Conservation (phyloP, 176 grass and related monocot genomes). For the Stipa capillata region DNA sequence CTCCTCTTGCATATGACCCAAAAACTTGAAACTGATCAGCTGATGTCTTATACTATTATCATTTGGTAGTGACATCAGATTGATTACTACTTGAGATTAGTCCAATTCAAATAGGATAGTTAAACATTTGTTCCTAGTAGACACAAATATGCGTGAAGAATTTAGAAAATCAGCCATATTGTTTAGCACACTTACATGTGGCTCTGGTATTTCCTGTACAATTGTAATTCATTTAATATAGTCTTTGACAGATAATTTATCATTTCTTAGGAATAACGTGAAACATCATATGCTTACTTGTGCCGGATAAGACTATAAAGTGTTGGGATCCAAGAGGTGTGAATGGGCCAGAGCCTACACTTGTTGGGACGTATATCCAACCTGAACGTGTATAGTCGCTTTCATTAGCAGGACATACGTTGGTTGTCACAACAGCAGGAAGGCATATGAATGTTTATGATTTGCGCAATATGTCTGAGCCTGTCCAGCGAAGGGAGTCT, state of each 20-base stretch:
- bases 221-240: neutral
- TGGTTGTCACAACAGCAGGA: constrained; percentile 71
- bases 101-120: neutral
- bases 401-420: constrained; percentile 33
- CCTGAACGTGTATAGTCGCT: constrained; percentile 55
- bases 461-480: constrained; percentile 50
- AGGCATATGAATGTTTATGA: constrained; percentile 64
- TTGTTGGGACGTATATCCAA: constrained; percentile 43
- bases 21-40: neutral
- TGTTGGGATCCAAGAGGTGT: constrained; percentile 65
- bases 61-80: neutral
- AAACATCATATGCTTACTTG: neutral
- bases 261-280: neutral
- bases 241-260: neutral
- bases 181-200: neutral
- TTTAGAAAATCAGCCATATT: neutral
- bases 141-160: neutral
- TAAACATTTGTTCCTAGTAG: neutral
- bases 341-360: constrained; percentile 14
- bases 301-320: constrained; percentile 57
- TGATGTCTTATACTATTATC: neutral
- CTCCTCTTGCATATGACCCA: neutral
- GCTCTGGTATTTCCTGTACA: neutral
- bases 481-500: constrained; percentile 46
- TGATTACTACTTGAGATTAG: neutral